Evolutionary conservation across 495 filamentous ascomycete species (phyloP), one percentile per base, ranked within the genome.

Genomic region (Penicillium roqueforti): DNA sequence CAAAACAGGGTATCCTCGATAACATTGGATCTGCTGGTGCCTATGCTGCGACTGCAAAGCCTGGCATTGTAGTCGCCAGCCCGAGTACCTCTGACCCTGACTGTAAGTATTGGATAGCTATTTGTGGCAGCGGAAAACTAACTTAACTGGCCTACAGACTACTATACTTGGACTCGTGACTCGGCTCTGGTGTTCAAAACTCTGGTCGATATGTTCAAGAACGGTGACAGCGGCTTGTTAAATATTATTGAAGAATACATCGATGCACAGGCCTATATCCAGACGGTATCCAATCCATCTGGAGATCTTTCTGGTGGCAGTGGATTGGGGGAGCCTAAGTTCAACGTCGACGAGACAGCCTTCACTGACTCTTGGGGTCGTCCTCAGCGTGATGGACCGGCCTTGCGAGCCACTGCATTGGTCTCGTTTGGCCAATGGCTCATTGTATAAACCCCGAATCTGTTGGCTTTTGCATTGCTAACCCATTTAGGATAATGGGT

Each of bases 91-190:
- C 51, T 6, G 66, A 72, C 37, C 85, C 85, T 2, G 74, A 86
- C 61, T 88, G 83, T 87, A 68, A 63, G 82, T n/a, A 16, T 16
- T 16, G 6, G 6, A 16, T 68, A 16, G 76, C 61, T 80, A 73
- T 16, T 6, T 3, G n/a, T 8, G 3, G 10, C n/a, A 22, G 6
- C 11, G 16, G 3, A 77, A 54, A 58, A 67, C 63, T 52, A 26
- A 53, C 19, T 10, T 1, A 5, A 29, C n/a, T n/a, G n/a, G n/a
- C 16, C 5, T 0, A 16, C 11, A 73, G 70, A 75, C 39, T 76
- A 67, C 42, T 89, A 80, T 56, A 85, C 85, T 10, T 90, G 87
- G 86, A 87, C 82, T n/a, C 74, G 87, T 53, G 87, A 89, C 61
- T 76, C 82, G n/a, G 78, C 82, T 8, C 68, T 90, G 55, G 80